Percentiles rank a stretch among this genome's conserved stretches.
These are phyloP conservation scores for Monilinia vaccinii-corymbosi DNA, from an alignment of 2,329 filamentous ascomycete genomes.

Conservation along the genomic window DNA sequence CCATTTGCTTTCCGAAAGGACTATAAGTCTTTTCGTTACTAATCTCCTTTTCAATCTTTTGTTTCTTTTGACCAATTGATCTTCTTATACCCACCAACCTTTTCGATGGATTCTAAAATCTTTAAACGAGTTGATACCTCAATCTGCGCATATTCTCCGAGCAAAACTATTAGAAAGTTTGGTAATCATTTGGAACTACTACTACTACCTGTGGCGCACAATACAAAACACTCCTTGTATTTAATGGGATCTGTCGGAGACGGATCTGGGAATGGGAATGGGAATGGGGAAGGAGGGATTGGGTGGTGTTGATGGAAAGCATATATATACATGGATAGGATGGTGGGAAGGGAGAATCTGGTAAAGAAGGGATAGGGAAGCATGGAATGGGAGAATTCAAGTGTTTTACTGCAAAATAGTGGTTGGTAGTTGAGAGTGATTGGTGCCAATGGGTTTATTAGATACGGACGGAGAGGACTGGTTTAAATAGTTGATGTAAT, in stretches of 20 bases:
- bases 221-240: not conserved
- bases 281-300: not conserved
- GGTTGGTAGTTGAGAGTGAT: not conserved
- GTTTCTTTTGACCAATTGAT: not conserved
- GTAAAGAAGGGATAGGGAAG: not conserved
- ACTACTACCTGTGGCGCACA: not conserved
- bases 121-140: not conserved
- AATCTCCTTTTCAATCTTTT: slow-evolving; percentile 10
- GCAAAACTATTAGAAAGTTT: not conserved
- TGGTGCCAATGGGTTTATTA: slow-evolving; percentile 8
- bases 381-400: not conserved
- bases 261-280: not conserved
- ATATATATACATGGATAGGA: not conserved
- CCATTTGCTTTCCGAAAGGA: slow-evolving; percentile 14
- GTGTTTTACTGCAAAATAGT: not conserved
- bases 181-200: not conserved
- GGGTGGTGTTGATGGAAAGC: not conserved
- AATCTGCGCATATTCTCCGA: not conserved
- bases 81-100: slow-evolving; percentile 4
- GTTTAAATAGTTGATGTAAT: not conserved
- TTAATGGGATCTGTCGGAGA: not conserved
- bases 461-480: not conserved
- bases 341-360: not conserved
- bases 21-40: not conserved
- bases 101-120: not conserved